Evolutionary conservation across 2,329 filamentous ascomycete genomes (phyloP), one percentile per base, ranked within the genome.

Genomic region (Atkinsonella hypoxylon): DNA sequence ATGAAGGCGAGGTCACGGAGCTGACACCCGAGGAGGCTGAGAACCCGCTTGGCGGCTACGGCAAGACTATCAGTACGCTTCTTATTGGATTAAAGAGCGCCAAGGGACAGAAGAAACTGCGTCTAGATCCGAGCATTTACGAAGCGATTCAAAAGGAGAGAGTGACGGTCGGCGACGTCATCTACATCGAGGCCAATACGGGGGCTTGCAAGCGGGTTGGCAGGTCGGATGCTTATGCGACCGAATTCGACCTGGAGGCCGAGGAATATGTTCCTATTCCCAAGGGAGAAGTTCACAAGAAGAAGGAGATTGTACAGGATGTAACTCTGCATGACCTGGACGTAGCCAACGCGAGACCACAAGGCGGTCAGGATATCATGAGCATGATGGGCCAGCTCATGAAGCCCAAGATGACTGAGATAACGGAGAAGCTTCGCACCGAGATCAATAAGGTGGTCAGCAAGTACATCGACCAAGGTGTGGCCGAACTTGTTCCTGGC

Each of bases 351-450:
- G 87, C 93, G 13, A 78, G 91, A 61, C 93, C 93, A 4, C 89
- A 97, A 73, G 93, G 93, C 49, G 93, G 93, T 43, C 93, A 98
- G 75, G 93, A 98, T 68, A 95, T 98, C 58, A 97, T 98, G 90
- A 96, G 90, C 74, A 97, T 98, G 93, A 97, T 98, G 91, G 93
- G 93, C 61, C 93, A 98, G 70, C 73, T 98, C 63, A 96, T 97
- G 89, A 97, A 97, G 78, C 93, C 93, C 55, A 94, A 94, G 75
- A 96, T 96, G 83, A 98, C 93, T 6, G 93, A 98, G 68, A 97
- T 98, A 63, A 98, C 93, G 31, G 93, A 98, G 70, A 98, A 98
- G 75, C 74, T 98, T 63, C 82, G 93, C 54, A 76, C 81, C 51
- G 93, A 98, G 73, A 97, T 98, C 74, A 96, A 98, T 80, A 97